These are phyloP conservation scores for Panicum virgatum DNA, from an alignment of 202 grass and related monocot genomes.

Conservation along the genomic window DNA sequence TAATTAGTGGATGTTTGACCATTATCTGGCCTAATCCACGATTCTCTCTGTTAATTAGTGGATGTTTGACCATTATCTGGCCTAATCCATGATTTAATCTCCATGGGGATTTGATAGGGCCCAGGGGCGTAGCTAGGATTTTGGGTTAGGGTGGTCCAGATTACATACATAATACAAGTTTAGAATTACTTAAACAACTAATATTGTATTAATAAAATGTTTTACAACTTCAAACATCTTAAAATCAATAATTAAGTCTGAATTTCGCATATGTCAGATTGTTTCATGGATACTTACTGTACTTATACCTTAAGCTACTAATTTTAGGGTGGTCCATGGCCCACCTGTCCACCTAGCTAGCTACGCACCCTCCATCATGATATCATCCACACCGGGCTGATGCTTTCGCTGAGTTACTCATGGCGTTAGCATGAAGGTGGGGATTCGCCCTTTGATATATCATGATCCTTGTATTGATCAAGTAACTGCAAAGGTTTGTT, in stretches of 20 bases:
- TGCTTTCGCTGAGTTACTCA: not conserved
- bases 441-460: not conserved
- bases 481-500: not conserved
- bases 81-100: slow-evolving; percentile 33
- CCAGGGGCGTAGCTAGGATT: too few species aligned
- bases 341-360: too few species aligned
- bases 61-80: slow-evolving; percentile 39
- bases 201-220: too few species aligned
- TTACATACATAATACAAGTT: too few species aligned
- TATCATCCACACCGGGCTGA: slow-evolving; percentile 2
- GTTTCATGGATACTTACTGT: too few species aligned
- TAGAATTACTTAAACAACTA: too few species aligned
- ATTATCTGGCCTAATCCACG: slow-evolving; percentile 44
- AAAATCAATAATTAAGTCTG: too few species aligned
- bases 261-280: too few species aligned
- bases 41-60: slow-evolving; percentile 28
- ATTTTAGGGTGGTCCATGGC: too few species aligned
- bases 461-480: not conserved
- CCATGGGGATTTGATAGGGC: slow-evolving; percentile 12
- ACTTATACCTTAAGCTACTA: too few species aligned
- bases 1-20: slow-evolving; percentile 32
- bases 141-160: too few species aligned
- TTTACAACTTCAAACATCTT: too few species aligned
- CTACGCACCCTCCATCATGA: slow-evolving; percentile 24
- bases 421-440: not conserved